Conservation (phyloP, 495 filamentous ascomycete genomes). For the Amniculicola lignicola region DNA sequence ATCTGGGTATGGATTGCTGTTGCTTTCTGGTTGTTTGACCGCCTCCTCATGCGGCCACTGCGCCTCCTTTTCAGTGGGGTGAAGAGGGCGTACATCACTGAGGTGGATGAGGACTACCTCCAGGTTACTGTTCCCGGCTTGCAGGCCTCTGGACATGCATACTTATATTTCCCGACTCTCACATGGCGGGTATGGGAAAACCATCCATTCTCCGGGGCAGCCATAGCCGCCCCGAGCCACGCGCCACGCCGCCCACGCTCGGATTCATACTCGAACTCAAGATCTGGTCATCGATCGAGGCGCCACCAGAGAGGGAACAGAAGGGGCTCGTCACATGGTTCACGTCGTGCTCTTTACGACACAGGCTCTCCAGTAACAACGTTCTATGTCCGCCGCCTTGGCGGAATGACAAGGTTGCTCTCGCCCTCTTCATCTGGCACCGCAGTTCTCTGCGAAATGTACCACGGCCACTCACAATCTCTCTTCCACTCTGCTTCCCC, state of each 20-base stretch:
- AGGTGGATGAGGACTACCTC: conserved; percentile 36
- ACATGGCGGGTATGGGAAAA: conserved; percentile 47
- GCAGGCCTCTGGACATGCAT: conserved; percentile 35
- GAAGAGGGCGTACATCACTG: conserved; percentile 34
- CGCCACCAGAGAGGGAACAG: not conserved
- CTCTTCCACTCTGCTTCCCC: no score
- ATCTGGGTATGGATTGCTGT: conserved; percentile 46
- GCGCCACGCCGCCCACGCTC: no score
- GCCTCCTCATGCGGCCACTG: conserved; percentile 37
- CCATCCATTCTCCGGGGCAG: conserved; percentile 47
- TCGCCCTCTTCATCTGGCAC: conserved; percentile 6
- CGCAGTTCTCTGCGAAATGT: no score
- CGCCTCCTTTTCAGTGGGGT: conserved; percentile 37
- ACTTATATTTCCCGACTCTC: conserved; percentile 46
- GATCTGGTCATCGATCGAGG: not conserved
- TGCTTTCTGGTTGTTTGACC: conserved; percentile 48
- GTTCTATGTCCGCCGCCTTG: not conserved
- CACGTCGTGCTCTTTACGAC: not conserved
- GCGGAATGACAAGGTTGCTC: not conserved
- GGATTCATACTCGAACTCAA: not conserved
- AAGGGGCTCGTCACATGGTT: not conserved
- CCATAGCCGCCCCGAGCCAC: conserved; percentile 26
- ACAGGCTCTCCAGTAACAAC: not conserved
- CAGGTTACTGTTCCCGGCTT: conserved; percentile 41
- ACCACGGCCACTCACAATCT: no score